Evolutionary conservation across 2,329 filamentous ascomycete species (phyloP), one percentile per base, ranked within the genome.

Genomic region (Sporothrix curviconia): DNA sequence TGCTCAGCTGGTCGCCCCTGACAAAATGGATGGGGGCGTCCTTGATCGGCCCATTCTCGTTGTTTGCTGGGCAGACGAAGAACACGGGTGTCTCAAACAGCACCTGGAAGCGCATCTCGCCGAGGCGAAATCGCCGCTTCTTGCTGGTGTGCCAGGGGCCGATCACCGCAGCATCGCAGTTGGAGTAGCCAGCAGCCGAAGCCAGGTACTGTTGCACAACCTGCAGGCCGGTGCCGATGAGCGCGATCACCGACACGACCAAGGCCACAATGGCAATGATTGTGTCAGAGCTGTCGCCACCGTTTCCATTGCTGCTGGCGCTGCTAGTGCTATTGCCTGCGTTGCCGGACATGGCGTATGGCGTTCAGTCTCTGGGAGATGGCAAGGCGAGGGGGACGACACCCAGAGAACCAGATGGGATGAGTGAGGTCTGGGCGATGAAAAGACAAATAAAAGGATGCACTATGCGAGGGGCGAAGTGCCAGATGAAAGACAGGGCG

Each of bases 121-220:
- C 67, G 54, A 66, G 68, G 1, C 67, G 70, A 58, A 79, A 76
- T 1, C 63, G 66, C 9, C 77, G 70, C 2, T 67, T 68, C 58
- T 74, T 77, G 17, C 66, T 71, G 1, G 63, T 59, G 19, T 72
- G 70, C 77, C 77, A 80, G 15, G 68, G 66, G 1, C 77, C 76
- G 67, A 78, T 78, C 54, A 78, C 75, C 47, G 74, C 73, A 53
- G 74, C 68, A 59, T 73, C 74, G 63, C 76, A 79, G 55, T 74
- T 74, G 5, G 74, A 68, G 61, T 77, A 79, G 32, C 77, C 77
- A n/a, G 72, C 71, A 0, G 77, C 76, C 9, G 77, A 78, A 0
- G 76, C 71, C 22, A 72, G 72, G 66, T 79, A 79, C 59, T 80
- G 77, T 60, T 79, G 77, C 30, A 76, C 64, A 9, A 78, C 75